phyloP scores from a whole-genome alignment of 2,329 filamentous ascomycete genomes.

The Claviceps africana region DNA sequence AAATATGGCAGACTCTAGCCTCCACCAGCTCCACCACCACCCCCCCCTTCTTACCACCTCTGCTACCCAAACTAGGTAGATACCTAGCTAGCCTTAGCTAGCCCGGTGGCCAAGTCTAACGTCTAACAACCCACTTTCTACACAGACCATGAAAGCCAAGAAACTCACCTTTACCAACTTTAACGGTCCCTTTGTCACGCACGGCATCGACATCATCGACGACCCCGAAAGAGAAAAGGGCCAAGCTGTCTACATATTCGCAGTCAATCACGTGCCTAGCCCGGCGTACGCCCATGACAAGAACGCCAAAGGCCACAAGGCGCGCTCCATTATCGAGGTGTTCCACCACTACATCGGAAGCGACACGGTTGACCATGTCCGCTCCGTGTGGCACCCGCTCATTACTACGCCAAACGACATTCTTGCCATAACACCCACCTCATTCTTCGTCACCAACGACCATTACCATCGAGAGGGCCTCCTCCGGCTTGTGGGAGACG shows the following conservation, averaged over 20 bases:
- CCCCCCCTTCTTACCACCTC: too few relatives aligned
- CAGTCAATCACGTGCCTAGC: constrained; percentile 44
- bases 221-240: constrained; percentile 24
- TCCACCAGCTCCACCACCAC: not conserved
- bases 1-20: not conserved
- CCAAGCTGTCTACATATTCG: constrained; percentile 42
- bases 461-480: constrained; percentile 36
- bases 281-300: constrained; percentile 19
- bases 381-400: constrained; percentile 37
- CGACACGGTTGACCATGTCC: constrained; percentile 28
- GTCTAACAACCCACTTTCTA: not conserved
- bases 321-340: constrained; percentile 41
- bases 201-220: constrained; percentile 45
- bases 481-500: constrained; percentile 32
- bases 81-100: not conserved
- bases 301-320: constrained; percentile 19
- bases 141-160: constrained; percentile 17
- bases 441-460: constrained; percentile 47
- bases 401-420: constrained; percentile 47
- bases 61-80: too few relatives aligned
- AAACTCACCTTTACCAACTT: constrained; percentile 38
- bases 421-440: constrained; percentile 28
- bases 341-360: constrained; percentile 39
- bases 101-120: not conserved
- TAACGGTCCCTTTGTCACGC: constrained; percentile 37